Evolutionary conservation across 1,284 basidiomycete genomes (phyloP).

Genomic region (Boletus hoseneyae): DNA sequence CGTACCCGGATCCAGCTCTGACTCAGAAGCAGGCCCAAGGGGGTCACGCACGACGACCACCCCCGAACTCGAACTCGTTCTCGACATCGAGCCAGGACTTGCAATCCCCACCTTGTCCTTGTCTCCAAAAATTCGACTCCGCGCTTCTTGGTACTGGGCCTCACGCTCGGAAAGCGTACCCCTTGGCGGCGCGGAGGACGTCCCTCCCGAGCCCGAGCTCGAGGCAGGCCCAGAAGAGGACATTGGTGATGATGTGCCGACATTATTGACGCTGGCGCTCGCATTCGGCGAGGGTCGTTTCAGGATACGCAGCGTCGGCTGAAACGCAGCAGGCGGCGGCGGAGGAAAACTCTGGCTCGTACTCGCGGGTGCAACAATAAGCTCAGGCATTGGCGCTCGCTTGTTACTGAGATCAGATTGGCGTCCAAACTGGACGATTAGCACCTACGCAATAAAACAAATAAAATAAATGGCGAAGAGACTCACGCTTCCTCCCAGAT

Average conservation of each 20-base stretch:
- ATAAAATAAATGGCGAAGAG: neutral
- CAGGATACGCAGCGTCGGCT: slow-evolving; percentile 29
- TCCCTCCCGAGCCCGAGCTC: slow-evolving; percentile 3
- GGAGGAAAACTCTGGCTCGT: slow-evolving; percentile 21
- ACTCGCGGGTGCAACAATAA: slow-evolving; percentile 38
- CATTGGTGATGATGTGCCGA: neutral
- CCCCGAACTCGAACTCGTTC: slow-evolving; percentile 1
- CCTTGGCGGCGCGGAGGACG: slow-evolving; percentile 22
- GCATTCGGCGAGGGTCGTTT: slow-evolving; percentile 29
- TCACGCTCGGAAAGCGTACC: slow-evolving; percentile 33
- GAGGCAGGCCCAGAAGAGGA: slow-evolving; percentile 1
- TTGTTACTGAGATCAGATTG: slow-evolving; percentile 34
- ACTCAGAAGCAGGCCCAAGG: slow-evolving; percentile 23
- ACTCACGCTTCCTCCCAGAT: slow-evolving; percentile 50
- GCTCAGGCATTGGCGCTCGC: slow-evolving; percentile 45
- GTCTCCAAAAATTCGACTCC: slow-evolving; percentile 30
- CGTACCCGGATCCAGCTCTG: slow-evolving; percentile 1
- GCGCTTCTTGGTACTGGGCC: slow-evolving; percentile 32
- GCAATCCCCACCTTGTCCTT: slow-evolving; percentile 1
- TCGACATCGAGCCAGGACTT: neutral
- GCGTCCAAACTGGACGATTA: slow-evolving; percentile 14
- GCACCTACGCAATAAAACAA: slow-evolving; percentile 1
- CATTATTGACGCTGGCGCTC: neutral
- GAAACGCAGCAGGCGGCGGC: slow-evolving; percentile 30
- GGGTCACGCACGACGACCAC: slow-evolving; percentile 25